These are phyloP conservation scores for Dendrocalamus latiflorus DNA, from an alignment of 202 grass and related monocot species.

Conservation along the genomic window DNA sequence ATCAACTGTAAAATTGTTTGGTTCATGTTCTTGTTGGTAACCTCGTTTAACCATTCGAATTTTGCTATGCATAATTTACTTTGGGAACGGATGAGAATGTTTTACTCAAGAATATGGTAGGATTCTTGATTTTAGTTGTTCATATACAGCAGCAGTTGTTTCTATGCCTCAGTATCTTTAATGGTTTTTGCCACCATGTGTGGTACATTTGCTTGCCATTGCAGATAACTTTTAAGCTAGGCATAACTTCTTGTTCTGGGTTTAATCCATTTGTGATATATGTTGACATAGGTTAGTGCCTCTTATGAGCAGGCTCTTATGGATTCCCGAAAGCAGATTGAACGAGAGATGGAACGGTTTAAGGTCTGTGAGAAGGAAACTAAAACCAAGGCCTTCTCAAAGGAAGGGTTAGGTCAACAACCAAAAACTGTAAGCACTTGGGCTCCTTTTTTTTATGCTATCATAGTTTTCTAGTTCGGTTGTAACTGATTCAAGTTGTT, in stretches of 20 bases:
- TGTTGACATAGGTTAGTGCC: slow-evolving; percentile 88
- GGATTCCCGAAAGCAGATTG: slow-evolving; percentile 97
- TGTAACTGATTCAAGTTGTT: slow-evolving; percentile 10
- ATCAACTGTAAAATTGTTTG: neutral
- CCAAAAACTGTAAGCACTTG: slow-evolving; percentile 83
- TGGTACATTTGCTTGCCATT: neutral
- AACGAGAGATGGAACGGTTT: slow-evolving; percentile 99
- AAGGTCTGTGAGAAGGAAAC: slow-evolving; percentile 99
- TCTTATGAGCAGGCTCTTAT: slow-evolving; percentile 98
- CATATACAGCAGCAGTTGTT: slow-evolving; percentile 10
- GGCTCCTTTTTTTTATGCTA: neutral
- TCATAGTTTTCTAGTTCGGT: neutral
- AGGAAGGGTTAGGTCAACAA: slow-evolving; percentile 98
- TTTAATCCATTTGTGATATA: slow-evolving; percentile 70
- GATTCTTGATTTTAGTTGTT: slow-evolving; percentile 1
- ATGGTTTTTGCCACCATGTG: neutral
- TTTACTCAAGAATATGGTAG: slow-evolving; percentile 15
- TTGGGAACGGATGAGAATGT: neutral
- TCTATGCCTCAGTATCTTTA: neutral
- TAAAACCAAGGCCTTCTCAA: slow-evolving; percentile 99
- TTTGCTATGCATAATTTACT: neutral
- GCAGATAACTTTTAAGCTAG: slow-evolving; percentile 17
- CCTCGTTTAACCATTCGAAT: neutral
- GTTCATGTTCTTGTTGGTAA: neutral
- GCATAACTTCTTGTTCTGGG: slow-evolving; percentile 23